phyloP scores from a whole-genome alignment of 805 yeast species.

The Kregervanrija delftensis region DNA sequence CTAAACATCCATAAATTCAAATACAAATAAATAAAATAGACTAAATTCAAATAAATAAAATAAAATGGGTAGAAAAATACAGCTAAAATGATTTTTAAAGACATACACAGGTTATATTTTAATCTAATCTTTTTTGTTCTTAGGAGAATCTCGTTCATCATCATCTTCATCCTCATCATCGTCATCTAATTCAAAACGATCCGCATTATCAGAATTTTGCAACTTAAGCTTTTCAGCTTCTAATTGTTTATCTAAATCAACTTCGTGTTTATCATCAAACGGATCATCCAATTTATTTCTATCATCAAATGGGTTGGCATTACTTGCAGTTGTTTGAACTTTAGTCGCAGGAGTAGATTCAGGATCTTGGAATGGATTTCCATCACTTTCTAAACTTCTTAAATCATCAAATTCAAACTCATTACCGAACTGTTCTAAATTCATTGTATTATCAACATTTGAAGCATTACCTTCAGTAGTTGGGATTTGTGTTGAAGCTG shows the following conservation, averaged over 20 bases:
- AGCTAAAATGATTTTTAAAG: too few species aligned
- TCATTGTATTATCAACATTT: slow-evolving; percentile 19
- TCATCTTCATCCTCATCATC: slow-evolving; percentile 21
- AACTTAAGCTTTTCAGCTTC: slow-evolving; percentile 22
- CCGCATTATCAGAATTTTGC: slow-evolving; percentile 12
- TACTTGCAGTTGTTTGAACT: neutral
- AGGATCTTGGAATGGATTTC: slow-evolving; percentile 24
- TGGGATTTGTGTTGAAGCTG: slow-evolving; percentile 89
- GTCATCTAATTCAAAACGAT: slow-evolving; percentile 24
- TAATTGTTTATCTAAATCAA: slow-evolving; percentile 26
- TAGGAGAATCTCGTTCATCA: neutral
- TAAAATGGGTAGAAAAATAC: too few species aligned
- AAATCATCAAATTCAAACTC: slow-evolving; percentile 57
- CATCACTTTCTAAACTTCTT: slow-evolving; percentile 37
- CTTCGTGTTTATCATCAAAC: slow-evolving; percentile 10
- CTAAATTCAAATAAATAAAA: too few species aligned
- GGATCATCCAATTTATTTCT: slow-evolving; percentile 12
- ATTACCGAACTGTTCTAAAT: slow-evolving; percentile 34
- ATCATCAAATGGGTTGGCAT: slow-evolving; percentile 28
- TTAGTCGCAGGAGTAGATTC: neutral
- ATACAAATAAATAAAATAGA: too few species aligned
- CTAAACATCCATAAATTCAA: too few species aligned
- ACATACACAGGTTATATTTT: neutral
- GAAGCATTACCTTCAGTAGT: slow-evolving; percentile 38
- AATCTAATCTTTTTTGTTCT: slow-evolving; percentile 1